Base-by-base conservation (phyloP, 2,329 filamentous ascomycete species). In the Verticillium longisporum region DNA sequence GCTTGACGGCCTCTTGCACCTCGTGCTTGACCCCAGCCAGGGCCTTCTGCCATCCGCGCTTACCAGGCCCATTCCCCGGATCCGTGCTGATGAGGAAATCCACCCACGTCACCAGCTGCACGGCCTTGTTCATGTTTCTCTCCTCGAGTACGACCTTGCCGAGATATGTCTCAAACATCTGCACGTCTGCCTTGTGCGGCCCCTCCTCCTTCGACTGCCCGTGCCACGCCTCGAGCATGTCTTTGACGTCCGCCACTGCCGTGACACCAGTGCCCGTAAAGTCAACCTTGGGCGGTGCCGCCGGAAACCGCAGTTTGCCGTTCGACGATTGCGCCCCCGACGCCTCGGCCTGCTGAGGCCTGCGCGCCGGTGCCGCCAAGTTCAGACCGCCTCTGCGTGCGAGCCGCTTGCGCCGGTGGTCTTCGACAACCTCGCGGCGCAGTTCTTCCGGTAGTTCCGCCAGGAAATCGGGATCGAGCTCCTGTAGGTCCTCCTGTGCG, bases 401-500 rank as follows among this genome's bases (percentile, higher is more conserved):
- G 21, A 88, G 77, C n/a, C 81, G 84, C 11, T 82, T 83, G 21
- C 83, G 83, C 37, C 81, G 82, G 69, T 93, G 88, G 68, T 96
- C 90, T 21, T 85, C 87, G 2, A 97, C 74, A 6, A 98, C 82
- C 73, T 98, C 93, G 15, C 77, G 79, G 14, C 90, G 86, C 56
- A 96, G 83, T 56, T 96, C 91, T 65, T 90, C 87, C 0, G 94
- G 94, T 1, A 98, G 79, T 14, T 92, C 92, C 1, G 88, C 86
- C 2, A 98, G 85, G 68, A 97, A 93, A 0, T 88, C 86, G 0
- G 84, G 78, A 61, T 91, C 88, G 3, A 91, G 74, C 53, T 83
- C 80, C 56, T 81, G 79, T 1, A 77, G 64, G 6, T 73, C 74
- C 6, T 79, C 70, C 1, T 68, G 66, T 14, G 60, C 66, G n/a